Evolutionary conservation across 1,284 basidiomycete genomes (phyloP).

Genomic region (Takashimella tepidaria): DNA sequence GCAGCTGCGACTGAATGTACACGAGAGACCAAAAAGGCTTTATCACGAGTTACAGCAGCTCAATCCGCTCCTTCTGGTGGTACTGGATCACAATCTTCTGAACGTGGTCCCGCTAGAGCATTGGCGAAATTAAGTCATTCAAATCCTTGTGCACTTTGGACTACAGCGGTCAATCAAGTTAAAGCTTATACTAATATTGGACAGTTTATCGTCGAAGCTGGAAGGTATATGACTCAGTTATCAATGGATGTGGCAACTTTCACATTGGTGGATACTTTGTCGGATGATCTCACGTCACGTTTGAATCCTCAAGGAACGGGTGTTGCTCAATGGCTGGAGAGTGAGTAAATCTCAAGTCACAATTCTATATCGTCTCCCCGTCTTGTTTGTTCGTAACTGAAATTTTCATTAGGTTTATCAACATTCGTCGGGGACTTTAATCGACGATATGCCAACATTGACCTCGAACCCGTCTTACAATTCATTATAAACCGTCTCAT

Average conservation of each 20-base stretch:
- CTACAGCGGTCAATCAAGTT: constrained; percentile 84
- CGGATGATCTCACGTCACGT: constrained; percentile 75
- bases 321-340: constrained; percentile 87
- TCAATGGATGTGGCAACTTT: constrained; percentile 91
- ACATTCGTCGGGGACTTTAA: constrained; percentile 91
- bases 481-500: constrained; percentile 89
- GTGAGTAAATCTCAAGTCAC: constrained; percentile 58
- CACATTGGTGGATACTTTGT: constrained; percentile 78
- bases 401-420: constrained; percentile 61
- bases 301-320: constrained; percentile 92
- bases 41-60: constrained; percentile 47
- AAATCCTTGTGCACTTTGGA: constrained; percentile 88
- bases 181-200: constrained; percentile 97
- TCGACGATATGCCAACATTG: constrained; percentile 69
- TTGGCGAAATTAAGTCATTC: constrained; percentile 93
- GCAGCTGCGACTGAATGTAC: constrained; percentile 45
- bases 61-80: constrained; percentile 6
- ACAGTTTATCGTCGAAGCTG: constrained; percentile 80
- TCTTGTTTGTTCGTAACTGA: background rate
- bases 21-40: constrained; percentile 49
- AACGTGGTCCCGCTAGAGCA: constrained; percentile 58
- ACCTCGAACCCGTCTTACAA: constrained; percentile 76
- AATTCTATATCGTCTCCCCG: background rate
- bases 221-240: constrained; percentile 83
- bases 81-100: constrained; percentile 15